Conservation (phyloP, 768 basidiomycete species). For the Leucosporidium scottii region DNA sequence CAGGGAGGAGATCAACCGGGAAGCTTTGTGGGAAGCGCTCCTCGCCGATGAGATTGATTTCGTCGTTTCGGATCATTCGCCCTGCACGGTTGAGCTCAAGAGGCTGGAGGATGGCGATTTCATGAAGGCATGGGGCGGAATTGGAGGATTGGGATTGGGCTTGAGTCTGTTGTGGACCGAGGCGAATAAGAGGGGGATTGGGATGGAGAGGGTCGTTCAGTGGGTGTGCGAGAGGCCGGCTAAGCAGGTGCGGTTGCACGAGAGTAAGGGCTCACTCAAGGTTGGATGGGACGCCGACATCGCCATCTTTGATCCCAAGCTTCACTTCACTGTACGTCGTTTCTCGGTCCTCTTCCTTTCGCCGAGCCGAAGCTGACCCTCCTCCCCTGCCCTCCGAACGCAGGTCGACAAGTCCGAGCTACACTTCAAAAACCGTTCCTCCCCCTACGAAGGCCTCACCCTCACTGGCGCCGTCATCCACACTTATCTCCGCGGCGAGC, state of each 20-base stretch:
- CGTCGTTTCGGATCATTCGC: conserved; percentile 89
- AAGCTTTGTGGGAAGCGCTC: conserved; percentile 72
- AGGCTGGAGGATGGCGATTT: conserved; percentile 64
- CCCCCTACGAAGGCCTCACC: conserved; percentile 72
- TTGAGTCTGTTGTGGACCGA: conserved; percentile 86
- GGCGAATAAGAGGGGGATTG: conserved; percentile 54
- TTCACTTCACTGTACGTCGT: conserved; percentile 36
- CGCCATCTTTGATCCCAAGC: conserved; percentile 67
- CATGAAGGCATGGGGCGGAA: conserved; percentile 90
- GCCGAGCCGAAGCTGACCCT: conserved; percentile 1
- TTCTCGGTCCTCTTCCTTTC: conserved; percentile 1
- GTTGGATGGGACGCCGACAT: conserved; percentile 80
- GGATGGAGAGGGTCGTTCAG: conserved; percentile 57
- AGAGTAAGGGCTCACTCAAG: conserved; percentile 62
- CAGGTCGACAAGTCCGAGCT: conserved; percentile 68
- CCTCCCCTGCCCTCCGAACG: neutral
- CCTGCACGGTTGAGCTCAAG: conserved; percentile 61
- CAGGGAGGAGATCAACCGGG: conserved; percentile 62
- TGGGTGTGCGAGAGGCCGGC: conserved; percentile 74
- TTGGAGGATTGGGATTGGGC: conserved; percentile 83
- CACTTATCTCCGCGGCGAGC: conserved; percentile 69
- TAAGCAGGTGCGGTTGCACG: conserved; percentile 64
- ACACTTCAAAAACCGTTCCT: conserved; percentile 88
- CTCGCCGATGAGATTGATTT: conserved; percentile 77
- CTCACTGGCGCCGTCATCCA: conserved; percentile 65